Evolutionary conservation across 768 basidiomycete genomes (phyloP), one percentile per base, ranked within the genome.

Genomic region (Boletus rufocinnamomeus): DNA sequence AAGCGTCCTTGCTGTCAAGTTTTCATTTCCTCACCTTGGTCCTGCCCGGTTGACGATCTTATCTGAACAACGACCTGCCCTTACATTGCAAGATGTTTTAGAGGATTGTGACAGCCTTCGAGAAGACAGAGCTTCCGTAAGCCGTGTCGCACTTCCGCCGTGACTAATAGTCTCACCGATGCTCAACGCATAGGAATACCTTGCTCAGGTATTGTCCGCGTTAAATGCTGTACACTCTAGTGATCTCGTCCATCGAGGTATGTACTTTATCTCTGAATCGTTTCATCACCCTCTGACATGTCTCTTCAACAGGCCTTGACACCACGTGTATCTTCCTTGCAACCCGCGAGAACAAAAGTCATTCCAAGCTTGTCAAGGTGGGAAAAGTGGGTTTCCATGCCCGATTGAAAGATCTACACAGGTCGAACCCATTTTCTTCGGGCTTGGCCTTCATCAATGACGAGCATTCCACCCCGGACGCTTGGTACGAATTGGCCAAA

Each of bases 341-440:
- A 0, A 75, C 80, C 3, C 75, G 78, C n/a, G 78, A 80, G 54
- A 77, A 79, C 49, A 75, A 75, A 2, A 74, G 79, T 6, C 82
- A 82, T 34, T 75, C 83, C 11, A 91, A 89, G 63, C 74, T 82
- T 21, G 80, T 93, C 68, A 95, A 94, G 69, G 73, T 97, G 4
- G 82, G 85, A 21, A 87, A 86, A 62, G 85, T 85, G 3, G 84
- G 80, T 17, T 97, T 87, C 69, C 81, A 87, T 62, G 84, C 85
- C 6, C 82, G 82, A 1, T 77, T 98, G 34, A 76, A 87, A 27
- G 93, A 96, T 68, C 75, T 95, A 34, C 89, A 96, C 66, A 80
- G 86, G 19, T 96, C 95, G 3, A 93, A 97, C 64, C 84, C 87
- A 0, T 92, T 96, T 63, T 81, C 81, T 4, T 59, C 52, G 45